Evolutionary conservation across 2,329 filamentous ascomycete genomes (phyloP).

Genomic region (Sclerotinia borealis): DNA sequence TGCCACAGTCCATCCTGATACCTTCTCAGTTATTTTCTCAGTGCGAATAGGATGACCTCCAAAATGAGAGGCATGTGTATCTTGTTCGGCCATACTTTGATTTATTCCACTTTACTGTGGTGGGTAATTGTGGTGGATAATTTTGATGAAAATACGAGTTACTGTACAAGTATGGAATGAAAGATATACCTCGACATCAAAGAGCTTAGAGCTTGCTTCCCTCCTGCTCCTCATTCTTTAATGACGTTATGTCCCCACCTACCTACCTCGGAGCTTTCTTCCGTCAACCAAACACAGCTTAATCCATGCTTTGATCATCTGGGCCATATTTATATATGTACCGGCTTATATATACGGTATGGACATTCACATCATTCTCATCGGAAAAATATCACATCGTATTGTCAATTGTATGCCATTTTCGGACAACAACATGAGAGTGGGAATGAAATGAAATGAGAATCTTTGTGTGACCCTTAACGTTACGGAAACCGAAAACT

Average conservation of each 20-base stretch:
- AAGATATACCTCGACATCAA: neutral
- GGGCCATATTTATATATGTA: too few species aligned
- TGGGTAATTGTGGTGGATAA: neutral
- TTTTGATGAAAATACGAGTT: too few species aligned
- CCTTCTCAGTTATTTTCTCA: neutral
- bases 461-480: too few species aligned
- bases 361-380: neutral
- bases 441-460: too few species aligned
- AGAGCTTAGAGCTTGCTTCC: neutral
- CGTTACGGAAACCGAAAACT: neutral
- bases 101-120: neutral
- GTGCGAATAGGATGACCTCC: conserved; percentile 6
- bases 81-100: conserved; percentile 11
- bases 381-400: too few species aligned
- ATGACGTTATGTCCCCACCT: neutral
- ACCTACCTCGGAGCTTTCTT: neutral
- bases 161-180: too few species aligned
- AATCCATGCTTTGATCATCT: neutral
- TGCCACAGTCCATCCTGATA: neutral
- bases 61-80: conserved; percentile 8
- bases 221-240: neutral
- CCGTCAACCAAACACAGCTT: neutral
- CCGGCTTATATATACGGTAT: too few species aligned
- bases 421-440: neutral
- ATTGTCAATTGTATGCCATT: neutral